These are phyloP conservation scores for Sporothrix dimorphospora DNA, from an alignment of 2,329 filamentous ascomycete species.

Conservation along the genomic window DNA sequence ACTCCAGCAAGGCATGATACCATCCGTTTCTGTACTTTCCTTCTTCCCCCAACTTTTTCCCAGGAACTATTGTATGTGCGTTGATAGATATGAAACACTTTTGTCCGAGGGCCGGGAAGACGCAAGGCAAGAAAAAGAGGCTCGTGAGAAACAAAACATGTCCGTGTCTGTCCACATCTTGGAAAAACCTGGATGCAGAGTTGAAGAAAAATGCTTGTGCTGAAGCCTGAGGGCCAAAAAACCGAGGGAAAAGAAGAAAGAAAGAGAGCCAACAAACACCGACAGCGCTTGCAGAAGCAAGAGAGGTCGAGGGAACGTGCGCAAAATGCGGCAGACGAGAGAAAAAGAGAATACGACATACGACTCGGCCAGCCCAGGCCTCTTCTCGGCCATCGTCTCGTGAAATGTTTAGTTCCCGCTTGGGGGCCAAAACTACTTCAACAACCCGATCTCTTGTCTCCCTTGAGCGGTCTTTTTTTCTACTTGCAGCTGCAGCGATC, in stretches of 20 bases:
- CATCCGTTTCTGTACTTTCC: not conserved
- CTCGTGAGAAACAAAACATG: constrained; percentile 13
- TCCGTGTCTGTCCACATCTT: not conserved
- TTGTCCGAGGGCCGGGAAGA: constrained; percentile 2
- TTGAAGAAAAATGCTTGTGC: not conserved
- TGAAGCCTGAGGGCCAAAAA: not conserved
- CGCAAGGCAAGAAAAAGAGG: not conserved
- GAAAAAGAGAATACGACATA: not conserved
- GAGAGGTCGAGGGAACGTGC: constrained; percentile 1
- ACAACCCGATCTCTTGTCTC: not conserved
- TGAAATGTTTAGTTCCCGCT: constrained; percentile 2
- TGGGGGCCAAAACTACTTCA: constrained; percentile 13
- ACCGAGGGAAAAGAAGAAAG: not conserved
- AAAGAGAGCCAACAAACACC: not conserved
- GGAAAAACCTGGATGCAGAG: constrained; percentile 4
- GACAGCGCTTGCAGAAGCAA: not conserved
- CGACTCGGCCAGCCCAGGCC: not conserved
- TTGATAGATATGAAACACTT: not conserved
- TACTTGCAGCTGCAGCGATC: not conserved
- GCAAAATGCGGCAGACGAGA: not conserved
- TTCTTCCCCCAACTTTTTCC: not conserved
- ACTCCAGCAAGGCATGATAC: not conserved
- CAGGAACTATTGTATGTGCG: not conserved
- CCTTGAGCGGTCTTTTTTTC: not conserved
- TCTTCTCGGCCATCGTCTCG: not conserved